Evolutionary conservation across 306 rosid species (phyloP).

Genomic region (Quercus glauca): DNA sequence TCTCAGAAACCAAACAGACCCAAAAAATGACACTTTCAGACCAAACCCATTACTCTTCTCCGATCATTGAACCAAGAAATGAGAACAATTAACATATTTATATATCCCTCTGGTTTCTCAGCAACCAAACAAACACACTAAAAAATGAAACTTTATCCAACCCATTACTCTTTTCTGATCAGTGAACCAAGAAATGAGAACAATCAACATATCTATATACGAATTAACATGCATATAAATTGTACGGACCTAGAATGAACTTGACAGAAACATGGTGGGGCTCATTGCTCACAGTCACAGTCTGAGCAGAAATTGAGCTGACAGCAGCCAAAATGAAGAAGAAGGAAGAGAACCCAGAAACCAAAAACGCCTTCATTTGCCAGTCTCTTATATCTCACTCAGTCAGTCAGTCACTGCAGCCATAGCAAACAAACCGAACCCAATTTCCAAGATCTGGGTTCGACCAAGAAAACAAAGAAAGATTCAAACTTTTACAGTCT

Average conservation of each 20-base stretch:
- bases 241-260: conserved; percentile 53
- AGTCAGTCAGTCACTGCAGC: conserved; percentile 17
- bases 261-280: conserved; percentile 22
- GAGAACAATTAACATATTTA: not conserved
- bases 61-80: conserved; percentile 2
- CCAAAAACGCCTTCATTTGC: conserved; percentile 42
- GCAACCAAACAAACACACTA: conserved; percentile 9
- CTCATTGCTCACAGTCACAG: conserved; percentile 25
- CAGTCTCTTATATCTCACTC: not conserved
- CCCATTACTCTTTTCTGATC: conserved; percentile 16
- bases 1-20: conserved; percentile 15
- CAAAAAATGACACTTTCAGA: conserved; percentile 7
- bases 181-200: conserved; percentile 12
- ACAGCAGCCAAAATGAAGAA: conserved; percentile 33
- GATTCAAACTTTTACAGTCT: not conserved
- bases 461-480: conserved; percentile 5
- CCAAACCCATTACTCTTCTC: conserved; percentile 27
- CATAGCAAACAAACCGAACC: conserved; percentile 21
- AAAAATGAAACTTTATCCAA: conserved; percentile 23
- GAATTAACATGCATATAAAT: not conserved
- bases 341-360: conserved; percentile 25
- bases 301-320: conserved; percentile 51
- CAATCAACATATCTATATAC: not conserved
- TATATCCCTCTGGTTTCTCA: too few species aligned
- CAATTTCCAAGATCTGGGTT: conserved; percentile 35